Evolutionary conservation across 768 basidiomycete genomes (phyloP).

Genomic region (Boletales sp.): DNA sequence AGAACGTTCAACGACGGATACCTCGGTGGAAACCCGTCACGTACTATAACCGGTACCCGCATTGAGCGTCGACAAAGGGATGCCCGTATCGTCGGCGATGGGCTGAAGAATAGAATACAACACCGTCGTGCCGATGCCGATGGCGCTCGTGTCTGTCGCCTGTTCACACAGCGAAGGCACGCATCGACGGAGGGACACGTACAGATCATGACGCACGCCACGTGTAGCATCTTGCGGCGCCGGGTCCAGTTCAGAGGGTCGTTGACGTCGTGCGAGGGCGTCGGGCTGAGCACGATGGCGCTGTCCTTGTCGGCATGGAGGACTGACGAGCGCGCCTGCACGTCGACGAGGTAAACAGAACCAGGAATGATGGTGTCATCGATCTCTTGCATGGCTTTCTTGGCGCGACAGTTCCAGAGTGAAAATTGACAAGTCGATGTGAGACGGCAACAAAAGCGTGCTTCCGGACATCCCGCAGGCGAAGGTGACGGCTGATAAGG

Average conservation of each 20-base stretch:
- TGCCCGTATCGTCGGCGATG: constrained; percentile 15
- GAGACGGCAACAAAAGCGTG: no score
- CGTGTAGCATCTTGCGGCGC: constrained; percentile 12
- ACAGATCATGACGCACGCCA: constrained; percentile 18
- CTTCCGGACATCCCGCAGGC: no score
- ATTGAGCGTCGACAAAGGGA: constrained; percentile 17
- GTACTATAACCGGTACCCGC: constrained; percentile 18
- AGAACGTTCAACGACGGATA: background rate
- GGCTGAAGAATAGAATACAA: constrained; percentile 19
- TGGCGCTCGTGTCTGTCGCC: constrained; percentile 11
- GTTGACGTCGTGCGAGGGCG: constrained; percentile 21
- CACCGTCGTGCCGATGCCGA: constrained; percentile 15
- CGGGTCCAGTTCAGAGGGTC: constrained; percentile 22
- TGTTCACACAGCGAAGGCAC: no score
- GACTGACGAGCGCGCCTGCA: constrained; percentile 10
- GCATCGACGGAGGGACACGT: background rate
- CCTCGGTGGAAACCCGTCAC: background rate
- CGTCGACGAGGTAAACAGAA: constrained; percentile 24
- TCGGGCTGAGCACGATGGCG: constrained; percentile 22
- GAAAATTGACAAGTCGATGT: no score
- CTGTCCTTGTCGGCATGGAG: constrained; percentile 11
- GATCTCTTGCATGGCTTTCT: constrained; percentile 8
- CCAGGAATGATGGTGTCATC: constrained; percentile 19
- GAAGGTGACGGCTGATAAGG: background rate
- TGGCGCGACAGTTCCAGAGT: no score